Evolutionary conservation across 805 yeast species (phyloP).

Genomic region (Teunomyces tritomae): DNA sequence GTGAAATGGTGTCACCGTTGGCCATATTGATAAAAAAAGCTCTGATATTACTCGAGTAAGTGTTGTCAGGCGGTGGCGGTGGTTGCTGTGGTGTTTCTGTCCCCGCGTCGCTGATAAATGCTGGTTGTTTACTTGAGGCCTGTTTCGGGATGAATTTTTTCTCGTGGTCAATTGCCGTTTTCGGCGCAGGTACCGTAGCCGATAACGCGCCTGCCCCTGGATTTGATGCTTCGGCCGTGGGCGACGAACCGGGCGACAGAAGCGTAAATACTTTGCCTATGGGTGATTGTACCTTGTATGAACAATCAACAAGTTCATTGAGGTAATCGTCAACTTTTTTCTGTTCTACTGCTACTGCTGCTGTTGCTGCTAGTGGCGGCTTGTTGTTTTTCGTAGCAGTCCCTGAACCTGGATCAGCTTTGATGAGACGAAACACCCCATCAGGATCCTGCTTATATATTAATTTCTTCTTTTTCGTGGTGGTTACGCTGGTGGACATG

Average conservation of each 20-base stretch:
- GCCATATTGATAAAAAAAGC: background rate
- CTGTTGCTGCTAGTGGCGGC: background rate
- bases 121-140: background rate
- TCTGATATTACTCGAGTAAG: background rate
- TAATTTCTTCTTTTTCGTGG: conserved; percentile 23
- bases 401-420: conserved; percentile 14
- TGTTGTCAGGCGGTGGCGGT: background rate
- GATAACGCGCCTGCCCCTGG: background rate
- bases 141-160: background rate
- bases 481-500: conserved; percentile 3
- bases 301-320: conserved; percentile 32
- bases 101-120: background rate
- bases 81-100: conserved; percentile 1
- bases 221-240: too few relatives aligned
- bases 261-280: background rate
- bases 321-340: conserved; percentile 23
- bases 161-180: background rate
- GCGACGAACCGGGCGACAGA: background rate
- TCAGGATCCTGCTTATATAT: conserved; percentile 38
- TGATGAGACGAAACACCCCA: conserved; percentile 36
- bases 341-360: conserved; percentile 5
- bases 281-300: conserved; percentile 23
- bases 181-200: background rate
- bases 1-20: background rate
- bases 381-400: background rate